phyloP scores from a whole-genome alignment of 805 yeast species.

The Metschnikowia gruessii region DNA sequence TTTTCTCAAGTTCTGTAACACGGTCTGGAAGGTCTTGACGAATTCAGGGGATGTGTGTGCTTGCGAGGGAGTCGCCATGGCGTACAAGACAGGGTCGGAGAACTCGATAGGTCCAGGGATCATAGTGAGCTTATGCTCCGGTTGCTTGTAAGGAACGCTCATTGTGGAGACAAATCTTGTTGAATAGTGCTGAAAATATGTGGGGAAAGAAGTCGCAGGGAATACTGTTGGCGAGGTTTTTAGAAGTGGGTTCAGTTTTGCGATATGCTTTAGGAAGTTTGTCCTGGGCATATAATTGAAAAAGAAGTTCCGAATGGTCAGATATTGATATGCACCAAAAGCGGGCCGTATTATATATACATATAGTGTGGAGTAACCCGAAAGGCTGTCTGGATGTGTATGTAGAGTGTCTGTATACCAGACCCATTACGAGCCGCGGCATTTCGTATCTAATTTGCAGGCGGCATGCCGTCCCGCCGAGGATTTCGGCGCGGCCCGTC shows the following conservation, averaged over 20 bases:
- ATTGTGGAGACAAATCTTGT: conserved; percentile 17
- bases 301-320: background rate
- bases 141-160: conserved; percentile 40
- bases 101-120: conserved; percentile 89
- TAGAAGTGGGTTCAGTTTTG: background rate
- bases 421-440: conserved; percentile 2
- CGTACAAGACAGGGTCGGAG: conserved; percentile 71
- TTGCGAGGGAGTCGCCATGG: conserved; percentile 79
- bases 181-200: background rate
- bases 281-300: conserved; percentile 5
- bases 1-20: conserved; percentile 63
- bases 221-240: background rate
- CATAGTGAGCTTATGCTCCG: conserved; percentile 48
- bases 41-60: conserved; percentile 92
- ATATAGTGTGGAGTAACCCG: conserved; percentile 9
- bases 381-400: background rate
- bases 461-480: conserved; percentile 4
- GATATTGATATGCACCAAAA: background rate
- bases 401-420: background rate
- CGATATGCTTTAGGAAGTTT: background rate
- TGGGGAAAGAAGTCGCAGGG: background rate
- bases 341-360: conserved; percentile 1
- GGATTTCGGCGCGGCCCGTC: conserved; percentile 6
- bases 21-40: conserved; percentile 65
- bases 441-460: background rate